A percentile compares a stretch with the other conserved stretches of the same genome.
These are phyloP conservation scores for Talaromyces ruber DNA, from an alignment of 495 filamentous ascomycete species.

Conservation along the genomic window DNA sequence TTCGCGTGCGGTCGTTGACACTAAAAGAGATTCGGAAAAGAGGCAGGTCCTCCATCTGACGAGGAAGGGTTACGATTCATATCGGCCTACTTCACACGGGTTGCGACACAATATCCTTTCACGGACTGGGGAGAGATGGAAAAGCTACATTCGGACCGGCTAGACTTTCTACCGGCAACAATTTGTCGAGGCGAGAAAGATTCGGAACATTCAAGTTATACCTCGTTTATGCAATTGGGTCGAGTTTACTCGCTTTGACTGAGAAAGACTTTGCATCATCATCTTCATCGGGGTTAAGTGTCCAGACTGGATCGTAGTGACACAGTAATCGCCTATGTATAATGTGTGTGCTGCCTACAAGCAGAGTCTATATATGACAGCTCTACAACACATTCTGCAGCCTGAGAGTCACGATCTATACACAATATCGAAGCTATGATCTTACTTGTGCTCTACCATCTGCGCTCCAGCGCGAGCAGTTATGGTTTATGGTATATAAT, in stretches of 20 bases:
- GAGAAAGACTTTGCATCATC: conserved; percentile 16
- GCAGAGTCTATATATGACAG: conserved; percentile 11
- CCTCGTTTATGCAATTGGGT: conserved; percentile 36
- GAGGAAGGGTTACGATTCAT: conserved; percentile 21
- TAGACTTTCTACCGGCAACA: conserved; percentile 11
- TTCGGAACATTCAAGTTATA: conserved; percentile 32
- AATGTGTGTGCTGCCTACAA: background rate
- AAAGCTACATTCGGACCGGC: conserved; percentile 20
- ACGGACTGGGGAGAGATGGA: conserved; percentile 25
- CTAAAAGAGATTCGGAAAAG: conserved; percentile 13
- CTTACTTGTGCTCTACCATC: conserved; percentile 28
- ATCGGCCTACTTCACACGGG: conserved; percentile 28
- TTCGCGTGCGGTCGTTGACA: conserved; percentile 8
- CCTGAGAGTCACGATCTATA: conserved; percentile 22
- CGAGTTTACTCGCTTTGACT: conserved; percentile 26
- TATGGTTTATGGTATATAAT: conserved; percentile 36
- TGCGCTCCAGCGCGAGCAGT: conserved; percentile 24
- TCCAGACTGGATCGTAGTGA: no score
- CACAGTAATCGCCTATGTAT: no score
- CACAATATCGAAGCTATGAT: conserved; percentile 32
- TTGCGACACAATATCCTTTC: conserved; percentile 31
- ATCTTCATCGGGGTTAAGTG: background rate
- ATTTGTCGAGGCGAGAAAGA: conserved; percentile 13
- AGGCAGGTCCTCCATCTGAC: conserved; percentile 25
- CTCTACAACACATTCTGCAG: conserved; percentile 24